Evolutionary conservation across 2,329 filamentous ascomycete genomes (phyloP), one percentile per base, ranked within the genome.

Genomic region (Cordyceps pruinosa): DNA sequence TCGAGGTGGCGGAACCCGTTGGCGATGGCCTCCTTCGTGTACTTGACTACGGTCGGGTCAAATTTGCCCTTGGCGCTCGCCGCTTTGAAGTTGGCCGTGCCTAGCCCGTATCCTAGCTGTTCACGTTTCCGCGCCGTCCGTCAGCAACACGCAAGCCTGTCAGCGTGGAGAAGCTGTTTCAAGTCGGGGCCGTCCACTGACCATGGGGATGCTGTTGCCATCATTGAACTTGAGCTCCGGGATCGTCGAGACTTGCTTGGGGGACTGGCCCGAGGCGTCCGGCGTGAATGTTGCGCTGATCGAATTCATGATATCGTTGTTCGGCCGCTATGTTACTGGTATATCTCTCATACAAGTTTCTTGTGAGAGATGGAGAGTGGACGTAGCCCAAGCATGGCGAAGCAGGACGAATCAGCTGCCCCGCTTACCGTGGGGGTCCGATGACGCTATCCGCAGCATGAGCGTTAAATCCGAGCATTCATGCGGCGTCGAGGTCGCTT

Each of bases 1-100:
- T 93, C 89, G 3, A 92, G 76, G 66, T 92, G 88, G 58, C 78
- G 77, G 69, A 85, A 91, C 25, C 86, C 88, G n/a, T 82, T 70
- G 56, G 81, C 79, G 64, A 90, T 86, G 32, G 88, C 88, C 61
- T 73, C 78, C 57, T 86, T 80, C 42, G 78, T 77, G 53, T 73
- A 61, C 25, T 75, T 70, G 46, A 79, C 68, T 49, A 79, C 71
- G 5, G 77, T 74, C 57, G 83, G 72, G 62, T 89, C 84, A 42
- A 85, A 72, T 47, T 77, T 72, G 48, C 69, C 75, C 9, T 76
- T 71, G 4, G 68, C 15, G 4, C 25, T 35, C 9, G 50, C 68
- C 63, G 81, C 81, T 67, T 81, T 88, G 71, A 76, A 85, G 25
- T 75, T 73, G 44, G 87, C 86, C 0, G 87, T 89, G 42, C 88